A percentile compares a stretch with the other conserved stretches of the same genome.
phyloP scores from a whole-genome alignment of 2,329 filamentous ascomycete genomes.

The Hansfordia pulvinata region DNA sequence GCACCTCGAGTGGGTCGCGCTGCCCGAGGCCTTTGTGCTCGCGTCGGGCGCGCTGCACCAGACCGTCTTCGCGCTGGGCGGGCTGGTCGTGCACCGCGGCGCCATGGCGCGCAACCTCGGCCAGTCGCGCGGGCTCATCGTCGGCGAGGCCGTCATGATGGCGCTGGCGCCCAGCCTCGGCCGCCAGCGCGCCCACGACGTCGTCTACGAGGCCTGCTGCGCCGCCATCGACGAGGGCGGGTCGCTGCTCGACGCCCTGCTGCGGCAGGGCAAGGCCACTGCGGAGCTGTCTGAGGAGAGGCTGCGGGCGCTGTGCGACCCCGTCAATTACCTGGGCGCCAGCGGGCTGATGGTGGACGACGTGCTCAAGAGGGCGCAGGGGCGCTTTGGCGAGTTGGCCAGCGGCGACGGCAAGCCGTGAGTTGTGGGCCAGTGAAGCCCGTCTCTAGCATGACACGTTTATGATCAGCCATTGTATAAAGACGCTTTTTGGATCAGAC shows the following conservation, averaged over 20 bases:
- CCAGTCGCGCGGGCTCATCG: slow-evolving; percentile 37
- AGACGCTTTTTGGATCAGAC: too few species aligned
- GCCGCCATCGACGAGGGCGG: slow-evolving; percentile 28
- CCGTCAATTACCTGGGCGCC: slow-evolving; percentile 26
- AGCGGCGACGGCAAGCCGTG: too few species aligned
- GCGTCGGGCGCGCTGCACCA: slow-evolving; percentile 37
- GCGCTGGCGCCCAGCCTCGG: slow-evolving; percentile 36
- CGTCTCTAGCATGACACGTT: too few species aligned
- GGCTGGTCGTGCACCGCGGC: slow-evolving; percentile 33
- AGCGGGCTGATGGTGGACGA: slow-evolving; percentile 15
- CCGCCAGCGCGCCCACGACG: slow-evolving; percentile 37
- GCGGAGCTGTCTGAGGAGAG: slow-evolving; percentile 18
- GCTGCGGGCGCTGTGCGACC: slow-evolving; percentile 10
- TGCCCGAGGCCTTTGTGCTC: slow-evolving; percentile 39
- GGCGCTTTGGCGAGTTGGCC: too few species aligned
- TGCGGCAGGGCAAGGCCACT: slow-evolving; percentile 23
- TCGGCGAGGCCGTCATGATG: slow-evolving; percentile 49
- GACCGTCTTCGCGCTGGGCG: slow-evolving; percentile 36
- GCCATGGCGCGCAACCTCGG: slow-evolving; percentile 35
- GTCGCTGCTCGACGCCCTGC: slow-evolving; percentile 27
- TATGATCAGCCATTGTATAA: too few species aligned
- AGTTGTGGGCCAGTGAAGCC: too few species aligned
- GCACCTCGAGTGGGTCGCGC: slow-evolving; percentile 44
- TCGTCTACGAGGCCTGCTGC: slow-evolving; percentile 40
- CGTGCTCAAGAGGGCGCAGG: too few species aligned